Conservation (phyloP, 192 early-diverging fungal genomes). For the Diversispora eburnea region DNA sequence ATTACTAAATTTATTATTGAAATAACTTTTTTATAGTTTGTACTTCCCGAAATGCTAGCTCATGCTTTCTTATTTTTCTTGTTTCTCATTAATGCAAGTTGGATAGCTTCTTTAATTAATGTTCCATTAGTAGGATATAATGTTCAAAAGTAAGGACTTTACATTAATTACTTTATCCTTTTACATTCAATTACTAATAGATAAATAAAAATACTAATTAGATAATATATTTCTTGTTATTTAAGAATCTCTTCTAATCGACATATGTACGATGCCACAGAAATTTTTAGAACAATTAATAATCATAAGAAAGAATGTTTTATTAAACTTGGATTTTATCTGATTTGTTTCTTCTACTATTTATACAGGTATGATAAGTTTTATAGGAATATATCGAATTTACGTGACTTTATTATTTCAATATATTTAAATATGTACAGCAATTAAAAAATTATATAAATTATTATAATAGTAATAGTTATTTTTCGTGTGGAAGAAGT, state of each 20-base stretch:
- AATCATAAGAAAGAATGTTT: constrained; percentile 96
- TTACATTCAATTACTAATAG: neutral
- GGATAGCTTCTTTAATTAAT: constrained; percentile 83
- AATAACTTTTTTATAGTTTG: constrained; percentile 61
- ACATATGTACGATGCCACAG: constrained; percentile 97
- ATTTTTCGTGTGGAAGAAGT: neutral
- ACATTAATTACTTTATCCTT: neutral
- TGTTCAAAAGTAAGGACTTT: constrained; percentile 68
- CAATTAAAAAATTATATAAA: neutral
- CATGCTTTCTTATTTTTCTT: constrained; percentile 78
- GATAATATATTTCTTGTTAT: constrained; percentile 5
- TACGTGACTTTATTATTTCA: neutral
- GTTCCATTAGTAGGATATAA: constrained; percentile 84
- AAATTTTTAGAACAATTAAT: constrained; percentile 92
- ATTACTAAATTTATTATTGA: neutral
- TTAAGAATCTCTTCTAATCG: constrained; percentile 73
- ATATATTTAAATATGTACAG: neutral
- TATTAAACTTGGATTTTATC: constrained; percentile 94
- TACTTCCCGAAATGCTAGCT: constrained; percentile 86
- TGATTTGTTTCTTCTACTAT: constrained; percentile 93
- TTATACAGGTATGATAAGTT: constrained; percentile 59
- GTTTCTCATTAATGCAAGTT: constrained; percentile 86
- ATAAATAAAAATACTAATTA: neutral
- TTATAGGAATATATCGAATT: neutral
- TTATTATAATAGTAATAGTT: neutral